Evolutionary conservation across 768 basidiomycete genomes (phyloP).

Genomic region (Tricholoma saponaceum): DNA sequence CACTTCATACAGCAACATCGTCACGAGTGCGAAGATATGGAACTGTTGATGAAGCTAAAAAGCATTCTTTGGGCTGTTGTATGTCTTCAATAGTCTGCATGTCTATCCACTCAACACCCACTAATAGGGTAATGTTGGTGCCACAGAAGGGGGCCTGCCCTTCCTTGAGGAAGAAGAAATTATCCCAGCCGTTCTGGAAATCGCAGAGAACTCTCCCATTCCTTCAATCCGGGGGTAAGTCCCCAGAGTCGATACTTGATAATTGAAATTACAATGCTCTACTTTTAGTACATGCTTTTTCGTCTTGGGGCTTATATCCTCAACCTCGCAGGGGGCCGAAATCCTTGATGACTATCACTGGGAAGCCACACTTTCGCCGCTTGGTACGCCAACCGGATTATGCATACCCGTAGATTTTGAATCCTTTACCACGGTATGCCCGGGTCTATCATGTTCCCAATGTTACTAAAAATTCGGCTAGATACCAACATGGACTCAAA

Average conservation of each 20-base stretch:
- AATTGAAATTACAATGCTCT: neutral
- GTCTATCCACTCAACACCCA: neutral
- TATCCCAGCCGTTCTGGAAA: conserved; percentile 84
- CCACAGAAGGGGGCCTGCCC: conserved; percentile 85
- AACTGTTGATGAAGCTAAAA: conserved; percentile 85
- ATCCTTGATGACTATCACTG: conserved; percentile 90
- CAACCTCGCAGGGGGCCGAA: conserved; percentile 89
- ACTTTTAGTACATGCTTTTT: conserved; percentile 86
- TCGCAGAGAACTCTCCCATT: conserved; percentile 85
- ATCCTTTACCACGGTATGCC: conserved; percentile 71
- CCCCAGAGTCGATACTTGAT: neutral
- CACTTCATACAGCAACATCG: conserved; percentile 87
- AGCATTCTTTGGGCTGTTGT: conserved; percentile 97
- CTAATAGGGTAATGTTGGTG: conserved; percentile 86
- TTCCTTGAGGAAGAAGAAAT: conserved; percentile 96
- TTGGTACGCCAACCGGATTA: conserved; percentile 84
- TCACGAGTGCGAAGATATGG: conserved; percentile 77
- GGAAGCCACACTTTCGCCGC: conserved; percentile 85
- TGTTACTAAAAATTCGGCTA: conserved; percentile 24
- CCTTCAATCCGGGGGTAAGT: conserved; percentile 90
- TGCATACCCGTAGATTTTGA: conserved; percentile 86
- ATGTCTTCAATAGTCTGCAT: conserved; percentile 26
- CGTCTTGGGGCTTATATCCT: conserved; percentile 88
- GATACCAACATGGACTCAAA: conserved; percentile 67
- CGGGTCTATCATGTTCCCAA: neutral